phyloP scores from a whole-genome alignment of 1,139 yeast genomes.

The Yarrowia galli region DNA sequence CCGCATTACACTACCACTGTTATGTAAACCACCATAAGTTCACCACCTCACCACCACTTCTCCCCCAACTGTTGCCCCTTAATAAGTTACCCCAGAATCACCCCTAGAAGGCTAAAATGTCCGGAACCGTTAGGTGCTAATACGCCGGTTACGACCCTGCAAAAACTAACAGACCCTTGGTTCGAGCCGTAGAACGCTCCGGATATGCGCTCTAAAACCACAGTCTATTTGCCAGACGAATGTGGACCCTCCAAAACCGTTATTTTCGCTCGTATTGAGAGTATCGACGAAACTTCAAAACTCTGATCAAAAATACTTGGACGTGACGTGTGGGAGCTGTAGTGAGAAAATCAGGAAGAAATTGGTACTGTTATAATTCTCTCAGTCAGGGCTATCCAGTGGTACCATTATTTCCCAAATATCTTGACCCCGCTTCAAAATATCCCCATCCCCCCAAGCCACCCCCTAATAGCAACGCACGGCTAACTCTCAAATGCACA shows the following conservation, averaged over 20 bases:
- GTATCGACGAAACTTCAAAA: background rate
- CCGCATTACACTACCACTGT: no score
- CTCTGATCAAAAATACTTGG: background rate
- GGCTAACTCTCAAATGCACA: constrained; percentile 1
- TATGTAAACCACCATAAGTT: no score
- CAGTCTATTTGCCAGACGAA: background rate
- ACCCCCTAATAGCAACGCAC: background rate
- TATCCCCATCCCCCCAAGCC: no score
- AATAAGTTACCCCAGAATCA: background rate
- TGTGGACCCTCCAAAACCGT: background rate
- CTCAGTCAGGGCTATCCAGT: background rate
- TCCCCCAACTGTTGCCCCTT: no score
- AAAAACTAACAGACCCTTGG: background rate
- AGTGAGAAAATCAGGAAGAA: background rate
- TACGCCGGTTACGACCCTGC: background rate
- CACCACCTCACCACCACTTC: background rate
- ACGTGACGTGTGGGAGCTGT: background rate
- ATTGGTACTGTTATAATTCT: background rate
- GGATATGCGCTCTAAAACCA: background rate
- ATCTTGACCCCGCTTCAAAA: no score
- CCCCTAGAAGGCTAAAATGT: background rate
- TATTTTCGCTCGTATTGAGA: background rate
- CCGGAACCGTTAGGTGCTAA: background rate
- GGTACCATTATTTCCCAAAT: background rate
- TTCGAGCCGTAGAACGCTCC: background rate